These are phyloP conservation scores for Hypoxylon sp. DNA, from an alignment of 2,329 filamentous ascomycete genomes.

Conservation along the genomic window DNA sequence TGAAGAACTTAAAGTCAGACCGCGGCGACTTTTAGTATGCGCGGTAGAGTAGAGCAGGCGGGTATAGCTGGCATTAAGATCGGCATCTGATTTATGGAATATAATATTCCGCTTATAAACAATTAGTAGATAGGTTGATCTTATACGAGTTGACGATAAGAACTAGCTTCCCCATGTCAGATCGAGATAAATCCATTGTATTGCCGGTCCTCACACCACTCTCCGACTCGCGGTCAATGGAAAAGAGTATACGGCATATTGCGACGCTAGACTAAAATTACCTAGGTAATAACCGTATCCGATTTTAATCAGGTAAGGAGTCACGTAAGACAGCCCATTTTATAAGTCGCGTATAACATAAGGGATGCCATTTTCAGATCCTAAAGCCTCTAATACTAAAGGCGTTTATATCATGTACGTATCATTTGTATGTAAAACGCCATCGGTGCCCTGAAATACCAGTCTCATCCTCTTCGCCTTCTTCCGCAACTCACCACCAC, in stretches of 20 bases:
- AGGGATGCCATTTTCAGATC: no score
- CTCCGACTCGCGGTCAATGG: background rate
- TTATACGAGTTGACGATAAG: constrained; percentile 2
- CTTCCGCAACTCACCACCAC: constrained; percentile 12
- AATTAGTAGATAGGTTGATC: background rate
- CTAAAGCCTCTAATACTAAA: no score
- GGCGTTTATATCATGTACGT: no score
- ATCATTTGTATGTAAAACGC: constrained; percentile 33
- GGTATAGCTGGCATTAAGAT: background rate
- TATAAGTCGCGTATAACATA: no score
- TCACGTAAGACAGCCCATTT: no score
- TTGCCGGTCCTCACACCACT: background rate
- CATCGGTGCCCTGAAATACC: constrained; percentile 16
- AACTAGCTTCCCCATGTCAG: constrained; percentile 1
- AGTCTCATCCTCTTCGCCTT: constrained; percentile 22
- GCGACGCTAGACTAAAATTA: background rate
- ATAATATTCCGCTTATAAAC: background rate
- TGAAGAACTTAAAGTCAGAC: background rate
- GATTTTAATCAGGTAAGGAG: no score
- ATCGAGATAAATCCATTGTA: background rate
- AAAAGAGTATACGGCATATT: background rate
- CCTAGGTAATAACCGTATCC: no score
- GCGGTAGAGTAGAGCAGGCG: background rate
- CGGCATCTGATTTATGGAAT: background rate
- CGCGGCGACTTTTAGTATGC: background rate